A percentile compares a stretch with the other conserved stretches of the same genome.
These are phyloP conservation scores for Cercospora janseana DNA, from an alignment of 2,329 filamentous ascomycete genomes.

Conservation along the genomic window DNA sequence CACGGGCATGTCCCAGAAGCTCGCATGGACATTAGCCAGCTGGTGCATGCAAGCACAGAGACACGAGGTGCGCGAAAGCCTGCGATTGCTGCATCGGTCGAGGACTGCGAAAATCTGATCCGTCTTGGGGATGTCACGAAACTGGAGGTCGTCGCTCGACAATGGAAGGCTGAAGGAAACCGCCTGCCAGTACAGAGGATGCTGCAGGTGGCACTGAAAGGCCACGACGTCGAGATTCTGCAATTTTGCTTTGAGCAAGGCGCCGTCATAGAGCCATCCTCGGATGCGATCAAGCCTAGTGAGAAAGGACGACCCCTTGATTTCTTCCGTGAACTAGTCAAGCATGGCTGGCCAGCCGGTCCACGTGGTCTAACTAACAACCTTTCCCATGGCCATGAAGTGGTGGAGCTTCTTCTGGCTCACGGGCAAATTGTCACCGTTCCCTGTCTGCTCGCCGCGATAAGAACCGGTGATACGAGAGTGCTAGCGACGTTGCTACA, in stretches of 20 bases:
- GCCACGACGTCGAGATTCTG: slow-evolving; percentile 3
- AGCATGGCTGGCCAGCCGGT: slow-evolving; percentile 16
- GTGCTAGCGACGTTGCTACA: slow-evolving; percentile 12
- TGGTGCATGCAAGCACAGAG: background rate
- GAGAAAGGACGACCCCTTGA: slow-evolving; percentile 3
- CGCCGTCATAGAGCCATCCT: slow-evolving; percentile 4
- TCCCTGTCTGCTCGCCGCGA: slow-evolving; percentile 17
- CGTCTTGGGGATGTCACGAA: background rate
- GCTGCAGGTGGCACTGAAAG: slow-evolving; percentile 10
- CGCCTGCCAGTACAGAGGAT: slow-evolving; percentile 9
- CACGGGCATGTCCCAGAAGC: background rate
- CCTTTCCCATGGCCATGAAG: slow-evolving; percentile 14
- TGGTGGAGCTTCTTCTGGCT: slow-evolving; percentile 16
- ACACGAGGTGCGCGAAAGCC: background rate
- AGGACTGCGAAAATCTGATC: background rate
- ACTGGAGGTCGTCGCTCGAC: background rate
- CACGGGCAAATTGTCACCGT: slow-evolving; percentile 9
- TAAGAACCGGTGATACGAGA: slow-evolving; percentile 13
- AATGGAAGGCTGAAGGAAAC: background rate
- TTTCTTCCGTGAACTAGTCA: slow-evolving; percentile 11
- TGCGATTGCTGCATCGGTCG: background rate
- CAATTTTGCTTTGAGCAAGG: slow-evolving; percentile 12
- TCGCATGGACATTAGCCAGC: slow-evolving; percentile 11
- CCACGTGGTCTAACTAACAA: slow-evolving; percentile 16
- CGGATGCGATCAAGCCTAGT: slow-evolving; percentile 13